These are phyloP conservation scores for Westerdykella ornata DNA, from an alignment of 2,329 filamentous ascomycete genomes.

Conservation along the genomic window DNA sequence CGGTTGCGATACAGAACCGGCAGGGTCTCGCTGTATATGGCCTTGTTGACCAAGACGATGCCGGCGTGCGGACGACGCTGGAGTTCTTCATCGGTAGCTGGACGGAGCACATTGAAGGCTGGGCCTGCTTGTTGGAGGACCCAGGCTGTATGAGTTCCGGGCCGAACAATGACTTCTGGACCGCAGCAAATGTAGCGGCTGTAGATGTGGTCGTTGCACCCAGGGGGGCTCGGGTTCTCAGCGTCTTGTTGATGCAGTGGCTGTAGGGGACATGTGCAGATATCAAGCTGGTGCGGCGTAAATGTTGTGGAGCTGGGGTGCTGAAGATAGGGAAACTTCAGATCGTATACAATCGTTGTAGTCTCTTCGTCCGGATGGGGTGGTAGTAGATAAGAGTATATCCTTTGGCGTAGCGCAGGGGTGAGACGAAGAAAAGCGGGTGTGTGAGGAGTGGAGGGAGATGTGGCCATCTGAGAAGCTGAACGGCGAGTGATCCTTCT, in stretches of 20 bases:
- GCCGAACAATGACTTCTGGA: slow-evolving; percentile 13
- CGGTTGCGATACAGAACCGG: slow-evolving; percentile 21
- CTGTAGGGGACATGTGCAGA: slow-evolving; percentile 19
- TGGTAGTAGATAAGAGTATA: slow-evolving; percentile 20
- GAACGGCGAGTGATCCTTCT: no score
- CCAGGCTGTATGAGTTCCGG: slow-evolving; percentile 17
- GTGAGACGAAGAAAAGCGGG: slow-evolving; percentile 10
- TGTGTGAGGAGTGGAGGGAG: no score
- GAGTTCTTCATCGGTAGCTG: slow-evolving; percentile 16
- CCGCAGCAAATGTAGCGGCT: slow-evolving; percentile 22
- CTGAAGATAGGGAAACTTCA: slow-evolving; percentile 24
- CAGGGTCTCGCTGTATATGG: slow-evolving; percentile 20
- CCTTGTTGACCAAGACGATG: slow-evolving; percentile 14
- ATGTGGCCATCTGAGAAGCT: no score
- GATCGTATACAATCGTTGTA: slow-evolving; percentile 32
- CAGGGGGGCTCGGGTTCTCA: slow-evolving; percentile 1
- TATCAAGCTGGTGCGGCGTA: slow-evolving; percentile 19
- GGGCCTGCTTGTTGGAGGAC: slow-evolving; percentile 18
- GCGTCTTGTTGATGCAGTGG: slow-evolving; percentile 2
- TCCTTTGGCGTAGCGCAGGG: slow-evolving; percentile 9
- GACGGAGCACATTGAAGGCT: slow-evolving; percentile 27
- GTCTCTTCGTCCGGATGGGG: slow-evolving; percentile 31
- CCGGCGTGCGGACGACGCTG: slow-evolving; percentile 7
- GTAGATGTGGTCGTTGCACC: slow-evolving; percentile 26
- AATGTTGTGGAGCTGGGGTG: slow-evolving; percentile 29